These are phyloP conservation scores for Ramaria rubella DNA, from an alignment of 768 basidiomycete species.

Conservation along the genomic window DNA sequence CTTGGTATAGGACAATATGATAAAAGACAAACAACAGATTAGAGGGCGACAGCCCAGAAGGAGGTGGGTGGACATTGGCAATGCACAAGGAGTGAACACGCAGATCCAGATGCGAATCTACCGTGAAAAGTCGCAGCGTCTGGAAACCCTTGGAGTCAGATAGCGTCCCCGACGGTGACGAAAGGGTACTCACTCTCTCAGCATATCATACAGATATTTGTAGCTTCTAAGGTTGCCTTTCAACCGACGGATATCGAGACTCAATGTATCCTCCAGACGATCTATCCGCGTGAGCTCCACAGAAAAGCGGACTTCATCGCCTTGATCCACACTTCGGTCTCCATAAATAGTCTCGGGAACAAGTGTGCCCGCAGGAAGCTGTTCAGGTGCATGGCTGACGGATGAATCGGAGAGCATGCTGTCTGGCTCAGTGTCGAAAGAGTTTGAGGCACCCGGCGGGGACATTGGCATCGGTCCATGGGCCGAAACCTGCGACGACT, in stretches of 20 bases:
- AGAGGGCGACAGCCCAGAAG: background rate
- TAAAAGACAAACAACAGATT: conserved; percentile 3
- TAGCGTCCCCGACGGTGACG: background rate
- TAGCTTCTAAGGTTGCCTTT: conserved; percentile 92
- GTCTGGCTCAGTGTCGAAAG: conserved; percentile 34
- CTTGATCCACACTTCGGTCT: conserved; percentile 70
- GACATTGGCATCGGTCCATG: conserved; percentile 17
- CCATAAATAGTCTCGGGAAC: conserved; percentile 67
- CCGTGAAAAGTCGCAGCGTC: conserved; percentile 4
- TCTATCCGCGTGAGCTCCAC: conserved; percentile 90
- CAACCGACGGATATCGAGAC: conserved; percentile 84
- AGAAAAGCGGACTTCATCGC: conserved; percentile 94
- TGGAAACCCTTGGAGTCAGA: background rate
- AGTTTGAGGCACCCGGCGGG: conserved; percentile 25
- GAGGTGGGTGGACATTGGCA: background rate
- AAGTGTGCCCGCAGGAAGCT: conserved; percentile 29
- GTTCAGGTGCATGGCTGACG: conserved; percentile 7
- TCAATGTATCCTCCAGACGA: conserved; percentile 84
- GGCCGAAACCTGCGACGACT: conserved; percentile 74
- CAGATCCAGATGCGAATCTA: background rate
- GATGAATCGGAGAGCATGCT: conserved; percentile 26
- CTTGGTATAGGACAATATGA: background rate
- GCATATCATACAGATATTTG: conserved; percentile 83
- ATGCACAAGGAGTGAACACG: background rate
- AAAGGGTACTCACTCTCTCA: conserved; percentile 65